Evolutionary conservation across 768 basidiomycete species (phyloP).

Genomic region (Rhodotorula kratochvilovae): DNA sequence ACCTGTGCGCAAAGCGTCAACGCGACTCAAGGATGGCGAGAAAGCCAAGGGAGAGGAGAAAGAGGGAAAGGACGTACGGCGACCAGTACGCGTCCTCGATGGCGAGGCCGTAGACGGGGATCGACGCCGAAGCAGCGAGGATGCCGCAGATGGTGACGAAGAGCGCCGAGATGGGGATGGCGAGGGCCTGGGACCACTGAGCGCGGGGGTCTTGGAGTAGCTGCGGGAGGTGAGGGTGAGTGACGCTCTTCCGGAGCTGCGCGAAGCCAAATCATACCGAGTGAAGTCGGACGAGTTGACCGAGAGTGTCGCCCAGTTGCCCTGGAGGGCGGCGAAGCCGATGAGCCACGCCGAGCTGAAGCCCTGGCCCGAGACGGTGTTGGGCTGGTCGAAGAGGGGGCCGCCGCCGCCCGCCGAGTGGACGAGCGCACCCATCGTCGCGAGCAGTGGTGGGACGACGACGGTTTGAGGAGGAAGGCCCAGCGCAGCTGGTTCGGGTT

Average conservation of each 20-base stretch:
- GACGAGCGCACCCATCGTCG: conserved; percentile 64
- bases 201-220: conserved; percentile 54
- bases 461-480: conserved; percentile 64
- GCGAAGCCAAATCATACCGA: conserved; percentile 47
- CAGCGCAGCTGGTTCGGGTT: conserved; percentile 72
- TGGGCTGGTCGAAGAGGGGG: conserved; percentile 47
- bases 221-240: too few species aligned
- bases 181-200: conserved; percentile 23
- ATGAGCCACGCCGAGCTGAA: conserved; percentile 75
- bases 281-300: conserved; percentile 81
- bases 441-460: conserved; percentile 62
- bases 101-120: conserved; percentile 26
- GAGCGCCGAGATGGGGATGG: conserved; percentile 28
- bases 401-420: conserved; percentile 28
- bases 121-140: conserved; percentile 21
- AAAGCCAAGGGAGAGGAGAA: neutral
- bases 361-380: conserved; percentile 55
- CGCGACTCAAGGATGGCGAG: neutral
- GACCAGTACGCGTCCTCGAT: conserved; percentile 23
- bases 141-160: conserved; percentile 28
- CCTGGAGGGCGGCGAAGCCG: conserved; percentile 61
- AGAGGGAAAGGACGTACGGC: neutral
- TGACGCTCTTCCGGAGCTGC: too few species aligned
- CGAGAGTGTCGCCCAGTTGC: conserved; percentile 54
- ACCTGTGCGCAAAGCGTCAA: neutral